Percentiles rank a stretch among this genome's conserved stretches.
Evolutionary conservation across 1,284 basidiomycete species (phyloP).

Genomic region (Irpex sp.): DNA sequence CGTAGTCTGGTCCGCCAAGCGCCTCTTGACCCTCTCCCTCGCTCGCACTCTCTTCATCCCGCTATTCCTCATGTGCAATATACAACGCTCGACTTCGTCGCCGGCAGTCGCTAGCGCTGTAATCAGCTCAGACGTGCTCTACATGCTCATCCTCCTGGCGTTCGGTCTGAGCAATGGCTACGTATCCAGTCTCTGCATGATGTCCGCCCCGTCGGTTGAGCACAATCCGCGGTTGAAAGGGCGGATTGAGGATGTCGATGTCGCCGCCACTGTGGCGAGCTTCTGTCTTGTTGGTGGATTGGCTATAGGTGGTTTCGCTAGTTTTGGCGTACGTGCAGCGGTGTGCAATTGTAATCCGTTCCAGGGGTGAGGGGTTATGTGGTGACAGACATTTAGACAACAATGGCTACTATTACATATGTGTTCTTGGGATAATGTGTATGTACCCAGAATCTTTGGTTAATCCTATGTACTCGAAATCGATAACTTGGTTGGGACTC

Average conservation of each 20-base stretch:
- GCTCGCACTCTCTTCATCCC: conserved; percentile 79
- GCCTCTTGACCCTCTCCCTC: conserved; percentile 61
- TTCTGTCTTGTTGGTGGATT: conserved; percentile 81
- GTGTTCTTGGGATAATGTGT: no score
- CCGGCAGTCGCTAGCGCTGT: conserved; percentile 35
- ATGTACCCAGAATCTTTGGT: no score
- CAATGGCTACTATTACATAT: no score
- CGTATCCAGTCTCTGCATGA: conserved; percentile 64
- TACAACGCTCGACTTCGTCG: conserved; percentile 43
- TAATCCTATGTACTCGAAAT: no score
- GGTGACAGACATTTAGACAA: background rate
- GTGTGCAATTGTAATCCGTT: conserved; percentile 77
- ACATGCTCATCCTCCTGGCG: conserved; percentile 67
- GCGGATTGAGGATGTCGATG: conserved; percentile 71
- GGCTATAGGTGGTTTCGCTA: conserved; percentile 68
- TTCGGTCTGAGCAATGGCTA: conserved; percentile 84
- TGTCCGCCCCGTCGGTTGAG: conserved; percentile 67
- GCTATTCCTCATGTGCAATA: conserved; percentile 81
- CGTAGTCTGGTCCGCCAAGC: conserved; percentile 62
- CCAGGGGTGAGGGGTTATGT: conserved; percentile 8
- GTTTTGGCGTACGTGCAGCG: conserved; percentile 70
- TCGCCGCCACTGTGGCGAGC: conserved; percentile 76
- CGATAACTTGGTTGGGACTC: no score
- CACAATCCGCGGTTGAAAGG: conserved; percentile 68
- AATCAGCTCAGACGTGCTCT: conserved; percentile 72